Conservation (phyloP, 106 monocot genomes). For the Gastrodia elata region DNA sequence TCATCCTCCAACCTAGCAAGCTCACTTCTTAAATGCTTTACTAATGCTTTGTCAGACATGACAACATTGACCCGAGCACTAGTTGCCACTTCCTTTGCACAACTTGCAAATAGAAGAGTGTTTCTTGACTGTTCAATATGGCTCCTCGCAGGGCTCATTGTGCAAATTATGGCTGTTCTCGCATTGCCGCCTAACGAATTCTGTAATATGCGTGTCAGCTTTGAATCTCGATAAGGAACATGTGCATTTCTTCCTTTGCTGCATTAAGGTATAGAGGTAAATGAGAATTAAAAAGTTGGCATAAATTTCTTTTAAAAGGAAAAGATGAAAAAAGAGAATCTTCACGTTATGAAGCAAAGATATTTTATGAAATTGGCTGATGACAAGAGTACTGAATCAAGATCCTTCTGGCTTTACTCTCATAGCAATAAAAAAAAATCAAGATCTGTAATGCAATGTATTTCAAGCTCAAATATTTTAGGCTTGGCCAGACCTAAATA, state of each 20-base stretch:
- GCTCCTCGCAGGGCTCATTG: conserved; percentile 67
- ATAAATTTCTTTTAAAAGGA: not conserved
- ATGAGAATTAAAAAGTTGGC: not conserved
- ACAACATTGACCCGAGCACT: conserved; percentile 62
- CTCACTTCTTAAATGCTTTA: conserved; percentile 79
- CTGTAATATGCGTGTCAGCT: conserved; percentile 71
- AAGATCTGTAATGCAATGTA: too few relatives aligned
- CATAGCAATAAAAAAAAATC: too few relatives aligned
- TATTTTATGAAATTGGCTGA: too few relatives aligned
- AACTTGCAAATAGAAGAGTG: conserved; percentile 59
- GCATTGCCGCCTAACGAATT: conserved; percentile 61
- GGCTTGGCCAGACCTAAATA: too few relatives aligned
- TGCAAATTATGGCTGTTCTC: conserved; percentile 68
- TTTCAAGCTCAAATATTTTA: too few relatives aligned
- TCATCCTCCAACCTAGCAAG: conserved; percentile 71
- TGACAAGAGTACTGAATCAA: not conserved
- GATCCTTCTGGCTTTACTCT: too few relatives aligned
- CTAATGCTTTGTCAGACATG: conserved; percentile 88
- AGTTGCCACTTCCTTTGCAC: conserved; percentile 59
- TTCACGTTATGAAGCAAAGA: not conserved
- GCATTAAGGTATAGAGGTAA: conserved; percentile 3
- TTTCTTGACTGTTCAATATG: conserved; percentile 68
- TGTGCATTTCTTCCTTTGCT: conserved; percentile 64
- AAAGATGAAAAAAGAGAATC: not conserved
- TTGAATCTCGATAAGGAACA: conserved; percentile 70